Conservation (phyloP, 345 rosid genomes). For the Melaleuca quinquenervia region DNA sequence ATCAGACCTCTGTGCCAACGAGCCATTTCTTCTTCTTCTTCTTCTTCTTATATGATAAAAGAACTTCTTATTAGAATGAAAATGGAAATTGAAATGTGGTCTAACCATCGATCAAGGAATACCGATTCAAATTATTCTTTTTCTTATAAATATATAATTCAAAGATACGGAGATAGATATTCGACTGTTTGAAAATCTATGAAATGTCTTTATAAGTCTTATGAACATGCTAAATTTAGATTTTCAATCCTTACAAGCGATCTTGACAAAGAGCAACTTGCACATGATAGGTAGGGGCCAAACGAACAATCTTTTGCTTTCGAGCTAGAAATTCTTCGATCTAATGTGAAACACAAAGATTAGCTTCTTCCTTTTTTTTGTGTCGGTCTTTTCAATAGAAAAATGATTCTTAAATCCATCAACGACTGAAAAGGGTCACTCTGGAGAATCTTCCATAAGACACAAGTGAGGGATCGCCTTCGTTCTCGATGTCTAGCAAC, state of each 20-base stretch:
- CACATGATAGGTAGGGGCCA: too few species aligned
- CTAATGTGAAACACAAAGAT: background rate
- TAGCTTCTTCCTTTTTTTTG: background rate
- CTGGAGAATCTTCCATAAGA: background rate
- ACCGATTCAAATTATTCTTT: rapidly evolving
- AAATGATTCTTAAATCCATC: background rate
- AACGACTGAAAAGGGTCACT: too few species aligned
- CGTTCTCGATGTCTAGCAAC: background rate
- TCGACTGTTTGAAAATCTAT: rapidly evolving
- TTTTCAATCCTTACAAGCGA: background rate
- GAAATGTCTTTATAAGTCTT: rapidly evolving
- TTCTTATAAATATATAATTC: background rate
- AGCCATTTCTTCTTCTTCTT: background rate
- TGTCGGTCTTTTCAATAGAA: background rate
- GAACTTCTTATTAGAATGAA: background rate
- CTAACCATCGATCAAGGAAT: background rate
- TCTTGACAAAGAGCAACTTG: background rate
- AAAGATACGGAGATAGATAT: rapidly evolving
- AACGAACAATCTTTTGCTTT: background rate
- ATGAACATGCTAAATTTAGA: background rate
- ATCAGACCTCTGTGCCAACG: background rate
- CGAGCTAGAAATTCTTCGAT: background rate
- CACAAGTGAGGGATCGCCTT: background rate
- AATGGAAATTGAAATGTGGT: background rate
- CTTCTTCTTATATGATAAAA: too few species aligned